Evolutionary conservation across 768 basidiomycete genomes (phyloP).

Genomic region (Mycena rebaudengoi): DNA sequence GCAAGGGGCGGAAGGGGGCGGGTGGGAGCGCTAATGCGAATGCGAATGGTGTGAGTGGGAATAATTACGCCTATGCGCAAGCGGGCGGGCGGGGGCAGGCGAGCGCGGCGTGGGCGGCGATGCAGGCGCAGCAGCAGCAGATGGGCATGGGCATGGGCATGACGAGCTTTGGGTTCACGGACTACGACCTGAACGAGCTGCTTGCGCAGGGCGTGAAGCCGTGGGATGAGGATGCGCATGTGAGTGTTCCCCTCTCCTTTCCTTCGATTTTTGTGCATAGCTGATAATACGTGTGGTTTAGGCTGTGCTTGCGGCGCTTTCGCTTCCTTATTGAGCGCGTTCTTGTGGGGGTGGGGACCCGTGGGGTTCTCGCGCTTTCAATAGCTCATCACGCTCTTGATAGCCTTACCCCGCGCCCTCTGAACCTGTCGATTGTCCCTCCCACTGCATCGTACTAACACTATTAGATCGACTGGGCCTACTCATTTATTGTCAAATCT

Average conservation of each 20-base stretch:
- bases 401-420: too few species aligned
- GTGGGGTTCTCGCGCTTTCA: too few species aligned
- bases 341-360: too few species aligned
- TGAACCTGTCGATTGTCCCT: too few species aligned
- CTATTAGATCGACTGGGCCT: too few species aligned
- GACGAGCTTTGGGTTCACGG: slow-evolving; percentile 42
- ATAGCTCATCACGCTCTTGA: too few species aligned
- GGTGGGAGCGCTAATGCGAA: slow-evolving; percentile 14
- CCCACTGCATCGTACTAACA: too few species aligned
- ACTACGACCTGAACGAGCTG: slow-evolving; percentile 44
- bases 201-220: slow-evolving; percentile 50
- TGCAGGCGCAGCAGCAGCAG: slow-evolving; percentile 22
- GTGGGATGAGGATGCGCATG: slow-evolving; percentile 54
- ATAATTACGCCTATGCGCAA: too few species aligned
- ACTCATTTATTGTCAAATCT: too few species aligned
- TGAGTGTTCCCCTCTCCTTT: slow-evolving; percentile 28
- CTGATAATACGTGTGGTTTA: background rate
- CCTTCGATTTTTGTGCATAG: slow-evolving; percentile 14
- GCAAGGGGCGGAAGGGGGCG: background rate
- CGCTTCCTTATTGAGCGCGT: too few species aligned
- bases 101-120: slow-evolving; percentile 12
- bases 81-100: background rate
- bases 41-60: too few species aligned
- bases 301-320: slow-evolving; percentile 18
- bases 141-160: too few species aligned